These are phyloP conservation scores for Barnettozyma siamensis DNA, from an alignment of 805 yeast genomes.

Conservation along the genomic window DNA sequence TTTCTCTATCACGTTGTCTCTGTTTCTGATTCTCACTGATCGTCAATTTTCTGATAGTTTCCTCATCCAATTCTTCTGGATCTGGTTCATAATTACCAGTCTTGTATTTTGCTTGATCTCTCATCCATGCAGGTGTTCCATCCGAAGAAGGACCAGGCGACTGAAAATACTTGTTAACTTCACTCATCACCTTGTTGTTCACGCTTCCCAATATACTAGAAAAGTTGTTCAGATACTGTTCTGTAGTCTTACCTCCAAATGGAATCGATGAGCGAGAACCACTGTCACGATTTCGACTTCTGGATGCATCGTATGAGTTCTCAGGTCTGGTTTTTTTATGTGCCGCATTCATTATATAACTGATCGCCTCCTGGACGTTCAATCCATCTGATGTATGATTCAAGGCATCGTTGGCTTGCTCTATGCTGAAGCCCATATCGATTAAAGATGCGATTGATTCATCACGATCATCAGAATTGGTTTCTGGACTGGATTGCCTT, in stretches of 20 bases:
- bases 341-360: constrained; percentile 56
- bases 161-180: constrained; percentile 28
- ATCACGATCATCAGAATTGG: constrained; percentile 30
- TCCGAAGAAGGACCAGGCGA: constrained; percentile 23
- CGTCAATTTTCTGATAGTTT: constrained; percentile 14
- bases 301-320: constrained; percentile 15
- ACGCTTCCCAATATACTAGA: constrained; percentile 18
- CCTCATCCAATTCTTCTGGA: constrained; percentile 39
- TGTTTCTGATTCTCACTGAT: constrained; percentile 5
- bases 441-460: constrained; percentile 58
- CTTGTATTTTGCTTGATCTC: constrained; percentile 44
- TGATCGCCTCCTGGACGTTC: constrained; percentile 61
- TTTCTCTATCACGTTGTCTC: constrained; percentile 5
- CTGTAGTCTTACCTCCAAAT: constrained; percentile 9
- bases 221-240: constrained; percentile 18
- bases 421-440: constrained; percentile 74
- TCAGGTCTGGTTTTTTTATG: constrained; percentile 35
- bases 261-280: background rate
- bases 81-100: constrained; percentile 35
- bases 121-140: constrained; percentile 72
- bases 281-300: background rate
- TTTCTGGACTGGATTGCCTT: constrained; percentile 5
- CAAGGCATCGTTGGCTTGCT: constrained; percentile 56
- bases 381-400: constrained; percentile 43
- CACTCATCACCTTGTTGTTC: constrained; percentile 18